phyloP scores from a whole-genome alignment of 2,329 filamentous ascomycete genomes.

The Endothia cerciana region DNA sequence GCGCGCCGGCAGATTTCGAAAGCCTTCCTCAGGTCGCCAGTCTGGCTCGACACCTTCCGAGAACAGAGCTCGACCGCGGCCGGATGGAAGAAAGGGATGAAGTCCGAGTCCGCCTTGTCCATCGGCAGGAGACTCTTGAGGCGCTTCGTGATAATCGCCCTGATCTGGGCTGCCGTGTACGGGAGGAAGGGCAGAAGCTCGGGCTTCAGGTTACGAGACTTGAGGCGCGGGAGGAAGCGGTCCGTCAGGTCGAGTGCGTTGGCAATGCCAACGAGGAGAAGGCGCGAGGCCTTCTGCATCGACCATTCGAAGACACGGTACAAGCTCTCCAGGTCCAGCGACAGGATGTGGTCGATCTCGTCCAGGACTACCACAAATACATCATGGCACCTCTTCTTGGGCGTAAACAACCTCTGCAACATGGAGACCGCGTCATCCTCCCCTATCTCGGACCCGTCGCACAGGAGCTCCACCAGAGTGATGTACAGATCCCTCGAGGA shows the following conservation, averaged over 20 bases:
- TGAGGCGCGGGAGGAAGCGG: slow-evolving; percentile 89
- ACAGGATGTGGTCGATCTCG: slow-evolving; percentile 93
- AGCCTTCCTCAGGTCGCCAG: slow-evolving; percentile 90
- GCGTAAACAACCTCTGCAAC: slow-evolving; percentile 72
- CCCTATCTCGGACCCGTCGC: slow-evolving; percentile 59
- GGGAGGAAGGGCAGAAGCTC: slow-evolving; percentile 89
- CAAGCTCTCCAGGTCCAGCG: slow-evolving; percentile 83
- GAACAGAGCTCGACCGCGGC: slow-evolving; percentile 92
- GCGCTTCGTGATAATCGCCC: slow-evolving; percentile 81
- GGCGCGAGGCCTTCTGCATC: slow-evolving; percentile 74
- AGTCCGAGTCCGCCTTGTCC: slow-evolving; percentile 56
- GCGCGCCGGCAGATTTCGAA: slow-evolving; percentile 92
- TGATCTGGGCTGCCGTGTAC: slow-evolving; percentile 86
- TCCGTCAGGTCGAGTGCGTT: slow-evolving; percentile 96
- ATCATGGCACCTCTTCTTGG: slow-evolving; percentile 57
- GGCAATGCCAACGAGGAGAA: slow-evolving; percentile 89
- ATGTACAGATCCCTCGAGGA: slow-evolving; percentile 83
- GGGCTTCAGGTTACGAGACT: slow-evolving; percentile 89
- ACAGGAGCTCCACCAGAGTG: slow-evolving; percentile 73
- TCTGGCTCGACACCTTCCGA: slow-evolving; percentile 92
- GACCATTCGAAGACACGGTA: slow-evolving; percentile 98
- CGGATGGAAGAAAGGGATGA: slow-evolving; percentile 88
- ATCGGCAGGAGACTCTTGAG: slow-evolving; percentile 73
- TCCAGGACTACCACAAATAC: slow-evolving; percentile 87
- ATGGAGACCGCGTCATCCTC: slow-evolving; percentile 70